phyloP scores from a whole-genome alignment of 2,329 filamentous ascomycete genomes.

The Cryphonectria naterciae region DNA sequence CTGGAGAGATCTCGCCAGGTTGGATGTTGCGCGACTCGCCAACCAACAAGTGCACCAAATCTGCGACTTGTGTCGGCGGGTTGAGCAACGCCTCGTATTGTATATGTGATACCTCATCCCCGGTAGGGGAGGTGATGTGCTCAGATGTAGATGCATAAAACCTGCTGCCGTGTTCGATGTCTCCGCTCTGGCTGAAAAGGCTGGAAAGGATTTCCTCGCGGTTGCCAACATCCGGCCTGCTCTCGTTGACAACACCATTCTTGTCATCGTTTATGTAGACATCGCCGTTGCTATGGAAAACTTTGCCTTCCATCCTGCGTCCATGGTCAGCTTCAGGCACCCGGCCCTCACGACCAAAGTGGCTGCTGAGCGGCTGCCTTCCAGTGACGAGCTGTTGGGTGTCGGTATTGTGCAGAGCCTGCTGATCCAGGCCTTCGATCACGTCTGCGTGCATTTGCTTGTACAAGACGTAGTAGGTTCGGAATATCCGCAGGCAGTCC shows the following conservation, averaged over 20 bases:
- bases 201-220: constrained; percentile 64
- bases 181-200: constrained; percentile 45
- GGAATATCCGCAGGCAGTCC: constrained; percentile 89
- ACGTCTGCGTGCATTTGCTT: constrained; percentile 89
- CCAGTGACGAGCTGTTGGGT: constrained; percentile 76
- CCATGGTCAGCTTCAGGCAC: constrained; percentile 66
- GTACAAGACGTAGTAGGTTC: constrained; percentile 88
- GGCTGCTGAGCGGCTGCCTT: constrained; percentile 74
- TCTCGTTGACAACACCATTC: constrained; percentile 59
- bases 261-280: constrained; percentile 65
- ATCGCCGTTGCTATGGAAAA: constrained; percentile 64
- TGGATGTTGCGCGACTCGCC: constrained; percentile 36
- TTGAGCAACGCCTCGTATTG: constrained; percentile 52
- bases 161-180: constrained; percentile 40
- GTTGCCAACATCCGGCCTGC: constrained; percentile 62
- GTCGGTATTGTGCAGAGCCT: constrained; percentile 74
- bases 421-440: constrained; percentile 75
- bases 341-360: constrained; percentile 73
- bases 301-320: constrained; percentile 69
- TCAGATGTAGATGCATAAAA: constrained; percentile 35
- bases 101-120: constrained; percentile 24
- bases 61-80: constrained; percentile 49
- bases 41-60: constrained; percentile 47
- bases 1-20: constrained; percentile 20
- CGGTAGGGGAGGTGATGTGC: constrained; percentile 24